Percentiles rank a stretch among this genome's conserved stretches.
Evolutionary conservation across 148 eudicot genomes (phyloP).

Genomic region (Rhododendron vialii): DNA sequence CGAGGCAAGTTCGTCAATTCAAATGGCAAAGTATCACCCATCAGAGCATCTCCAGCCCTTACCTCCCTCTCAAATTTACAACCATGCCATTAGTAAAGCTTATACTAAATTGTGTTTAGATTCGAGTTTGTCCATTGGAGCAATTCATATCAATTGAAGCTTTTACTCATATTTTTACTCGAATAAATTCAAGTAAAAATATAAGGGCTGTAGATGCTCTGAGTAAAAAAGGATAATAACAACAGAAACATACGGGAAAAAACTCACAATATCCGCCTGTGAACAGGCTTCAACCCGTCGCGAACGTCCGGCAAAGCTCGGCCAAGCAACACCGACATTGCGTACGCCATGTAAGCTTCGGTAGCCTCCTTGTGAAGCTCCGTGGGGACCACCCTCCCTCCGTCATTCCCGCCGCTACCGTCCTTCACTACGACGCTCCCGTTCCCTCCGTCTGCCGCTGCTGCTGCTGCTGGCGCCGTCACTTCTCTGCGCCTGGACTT

Average conservation of each 20-base stretch:
- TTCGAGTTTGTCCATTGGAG: not conserved
- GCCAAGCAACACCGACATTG: slow-evolving; percentile 93
- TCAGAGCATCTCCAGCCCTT: too few species aligned
- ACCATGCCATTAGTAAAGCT: too few species aligned
- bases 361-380: slow-evolving; percentile 96
- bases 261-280: slow-evolving; percentile 77
- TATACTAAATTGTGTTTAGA: not conserved
- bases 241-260: not conserved
- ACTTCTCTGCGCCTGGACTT: slow-evolving; percentile 25
- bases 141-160: not conserved
- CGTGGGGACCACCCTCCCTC: slow-evolving; percentile 47
- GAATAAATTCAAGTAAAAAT: not conserved
- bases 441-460: slow-evolving; percentile 20
- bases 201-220: not conserved
- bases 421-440: slow-evolving; percentile 26
- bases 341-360: slow-evolving; percentile 91
- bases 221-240: not conserved
- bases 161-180: not conserved
- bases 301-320: slow-evolving; percentile 92
- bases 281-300: slow-evolving; percentile 96
- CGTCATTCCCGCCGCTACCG: slow-evolving; percentile 22
- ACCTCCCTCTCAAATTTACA: too few species aligned
- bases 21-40: not conserved
- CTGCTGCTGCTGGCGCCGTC: slow-evolving; percentile 6
- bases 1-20: not conserved